A percentile compares a stretch with the other conserved stretches of the same genome.
phyloP scores from a whole-genome alignment of 441 rosid genomes.

The Jatropha multifida region DNA sequence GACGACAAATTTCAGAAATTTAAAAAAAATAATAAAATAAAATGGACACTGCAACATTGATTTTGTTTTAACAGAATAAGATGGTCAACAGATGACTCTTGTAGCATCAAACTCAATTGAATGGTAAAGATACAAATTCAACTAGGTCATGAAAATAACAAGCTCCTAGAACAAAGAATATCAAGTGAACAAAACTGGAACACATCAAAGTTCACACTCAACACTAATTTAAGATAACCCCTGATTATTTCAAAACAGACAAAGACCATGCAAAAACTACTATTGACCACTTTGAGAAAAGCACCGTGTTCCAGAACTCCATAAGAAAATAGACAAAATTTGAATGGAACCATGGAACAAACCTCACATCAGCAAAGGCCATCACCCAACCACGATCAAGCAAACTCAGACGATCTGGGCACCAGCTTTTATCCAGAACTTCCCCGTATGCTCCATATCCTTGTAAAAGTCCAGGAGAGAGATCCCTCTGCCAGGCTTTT shows the following conservation, averaged over 20 bases:
- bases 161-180: neutral
- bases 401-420: constrained; percentile 68
- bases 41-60: neutral
- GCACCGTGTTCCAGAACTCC: neutral
- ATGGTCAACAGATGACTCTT: neutral
- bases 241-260: neutral
- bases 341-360: constrained; percentile 19
- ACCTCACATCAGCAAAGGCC: constrained; percentile 98
- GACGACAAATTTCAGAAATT: neutral
- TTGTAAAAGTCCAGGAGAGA: constrained; percentile 72
- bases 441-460: constrained; percentile 97
- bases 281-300: neutral
- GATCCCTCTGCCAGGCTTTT: constrained; percentile 56
- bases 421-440: constrained; percentile 80
- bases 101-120: neutral
- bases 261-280: neutral
- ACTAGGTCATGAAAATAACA: constrained; percentile 1
- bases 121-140: neutral
- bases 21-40: neutral
- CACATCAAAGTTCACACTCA: neutral
- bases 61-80: neutral
- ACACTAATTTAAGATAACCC: neutral
- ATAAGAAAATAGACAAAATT: constrained; percentile 8
- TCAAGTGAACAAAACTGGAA: neutral
- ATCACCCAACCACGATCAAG: constrained; percentile 96